Evolutionary conservation across 305 asterid genomes (phyloP), one percentile per base, ranked within the genome.

Genomic region (Ajuga reptans): DNA sequence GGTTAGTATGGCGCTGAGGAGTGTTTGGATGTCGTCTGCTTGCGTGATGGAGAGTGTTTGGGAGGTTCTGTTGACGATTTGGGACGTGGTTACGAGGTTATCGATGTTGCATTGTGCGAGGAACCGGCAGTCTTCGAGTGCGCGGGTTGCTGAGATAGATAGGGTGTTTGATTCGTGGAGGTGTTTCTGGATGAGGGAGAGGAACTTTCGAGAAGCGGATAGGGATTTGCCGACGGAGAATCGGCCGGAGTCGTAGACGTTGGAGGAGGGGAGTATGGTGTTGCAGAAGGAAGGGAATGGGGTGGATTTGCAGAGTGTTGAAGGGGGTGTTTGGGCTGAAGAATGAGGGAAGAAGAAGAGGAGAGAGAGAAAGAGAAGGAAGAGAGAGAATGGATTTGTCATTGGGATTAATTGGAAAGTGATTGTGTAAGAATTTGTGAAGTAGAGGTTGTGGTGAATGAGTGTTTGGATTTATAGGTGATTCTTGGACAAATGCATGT

Each of bases 1-100:
- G 1, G 95, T 89, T n/a, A 91, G 56, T 31, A 73, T 77, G 4
- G 91, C 97, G 36, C 96, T 91, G 1, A 91, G 93, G 46, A 79
- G 68, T 0, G 98, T 83, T 17, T 84, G 85, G 0, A 83, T 45
- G 8, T 86, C 85, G 41, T 89, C 90, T 4, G 90, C 89, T 39
- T 80, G 34, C 2, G 41, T 58, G 0, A 54, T 24, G 0, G 84
- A 42, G 27, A 91, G 88, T 0, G 49, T 62, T 27, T 65, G 63
- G 2, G 87, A 75, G 0, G 79, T 80, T n/a, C 50, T 62, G 60
- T 74, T 67, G 24, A 85, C 71, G 0, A 74, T 78, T 36, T 54
- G 63, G 56, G 58, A 60, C 0, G 86, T 64, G 14, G 9, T 50
- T 0, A 66, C 6, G 5, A 91, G 76, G 47, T 82, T 72, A 67